Evolutionary conservation across 2,329 filamentous ascomycete genomes (phyloP).

Genomic region (Parastagonospora nodorum): DNA sequence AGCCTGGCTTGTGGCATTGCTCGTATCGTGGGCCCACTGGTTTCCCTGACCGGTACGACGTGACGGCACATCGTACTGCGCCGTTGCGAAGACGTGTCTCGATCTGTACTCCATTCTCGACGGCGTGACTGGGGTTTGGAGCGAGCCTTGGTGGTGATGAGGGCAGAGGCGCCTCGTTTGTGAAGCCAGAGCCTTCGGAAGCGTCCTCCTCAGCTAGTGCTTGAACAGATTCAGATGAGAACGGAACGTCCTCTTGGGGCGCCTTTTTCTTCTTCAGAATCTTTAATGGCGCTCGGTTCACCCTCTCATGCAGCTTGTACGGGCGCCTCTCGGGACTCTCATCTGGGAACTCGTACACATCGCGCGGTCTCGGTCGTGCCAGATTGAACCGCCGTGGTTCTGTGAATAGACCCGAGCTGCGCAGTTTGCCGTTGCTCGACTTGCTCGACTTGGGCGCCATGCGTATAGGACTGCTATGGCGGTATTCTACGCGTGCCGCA

Average conservation of each 20-base stretch:
- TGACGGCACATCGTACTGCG: conserved; percentile 7
- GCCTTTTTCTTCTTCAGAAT: conserved; percentile 10
- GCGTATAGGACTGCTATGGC: conserved; percentile 5
- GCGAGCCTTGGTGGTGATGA: not conserved
- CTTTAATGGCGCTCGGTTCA: conserved; percentile 15
- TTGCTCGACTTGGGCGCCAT: conserved; percentile 1
- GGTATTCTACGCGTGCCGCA: conserved; percentile 26
- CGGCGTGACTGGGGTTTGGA: not conserved
- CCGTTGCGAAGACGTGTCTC: conserved; percentile 4
- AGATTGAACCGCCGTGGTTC: conserved; percentile 9
- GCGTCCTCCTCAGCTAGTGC: not conserved
- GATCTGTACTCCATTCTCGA: not conserved
- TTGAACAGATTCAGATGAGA: not conserved
- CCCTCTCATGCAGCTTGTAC: conserved; percentile 8
- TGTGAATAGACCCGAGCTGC: conserved; percentile 14
- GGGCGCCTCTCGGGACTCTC: conserved; percentile 25
- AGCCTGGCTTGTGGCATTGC: conserved; percentile 9
- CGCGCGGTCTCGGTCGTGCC: conserved; percentile 6
- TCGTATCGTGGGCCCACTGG: conserved; percentile 1
- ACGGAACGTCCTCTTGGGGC: not conserved
- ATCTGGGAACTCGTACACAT: conserved; percentile 22
- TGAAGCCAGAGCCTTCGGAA: too few species aligned
- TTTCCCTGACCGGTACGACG: conserved; percentile 7
- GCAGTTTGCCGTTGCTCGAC: conserved; percentile 21
- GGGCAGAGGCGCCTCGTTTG: not conserved